Evolutionary conservation across 2,329 filamentous ascomycete genomes (phyloP), one percentile per base, ranked within the genome.

Genomic region (Trichoderma sp.): DNA sequence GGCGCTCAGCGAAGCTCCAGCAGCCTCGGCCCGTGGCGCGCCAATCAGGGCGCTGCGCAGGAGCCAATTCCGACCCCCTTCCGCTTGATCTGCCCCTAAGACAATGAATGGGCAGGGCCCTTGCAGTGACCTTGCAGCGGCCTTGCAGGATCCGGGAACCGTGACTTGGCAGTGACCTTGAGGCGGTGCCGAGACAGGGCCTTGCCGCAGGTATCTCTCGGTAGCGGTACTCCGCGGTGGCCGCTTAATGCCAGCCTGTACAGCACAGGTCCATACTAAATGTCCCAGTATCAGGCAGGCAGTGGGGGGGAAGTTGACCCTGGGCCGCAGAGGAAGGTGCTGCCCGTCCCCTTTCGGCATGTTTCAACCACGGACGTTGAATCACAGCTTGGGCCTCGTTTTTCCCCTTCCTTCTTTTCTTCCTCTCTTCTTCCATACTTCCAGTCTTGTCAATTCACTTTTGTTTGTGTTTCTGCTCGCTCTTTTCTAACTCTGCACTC

Each of bases 331-430:
- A 25, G 32, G 32, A 57, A 45, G 37, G 25, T 56, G 50, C 61
- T 63, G 45, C 57, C 61, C 52, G 45, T 64, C 61, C 52, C 61
- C 50, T 64, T 64, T 64, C 61, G 61, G 25, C 53, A 66, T 66
- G 64, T 66, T 66, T 66, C 64, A 66, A 66, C 64, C 50, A 52
- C 19, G 19, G 58, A 50, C 35, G 25, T 56, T 22, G 34, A 42
- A 37, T 69, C 66, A 65, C 70, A 70, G 56, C 57, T 61, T 61
- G 57, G 53, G 34, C 53, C 52, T 59, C 54, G 35, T 13, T 56
- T 67, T 69, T 56, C 61, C 74, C 77, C 72, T 72, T 75, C 39
- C 39, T 56, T 57, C 39, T 56, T 39, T 57, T 57, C 15, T 39
- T 48, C 29, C n/a, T 45, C 34, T 19, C 48, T 61, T 61, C 50